phyloP scores from a whole-genome alignment of 805 yeast species.

The Lachancea waltii region DNA sequence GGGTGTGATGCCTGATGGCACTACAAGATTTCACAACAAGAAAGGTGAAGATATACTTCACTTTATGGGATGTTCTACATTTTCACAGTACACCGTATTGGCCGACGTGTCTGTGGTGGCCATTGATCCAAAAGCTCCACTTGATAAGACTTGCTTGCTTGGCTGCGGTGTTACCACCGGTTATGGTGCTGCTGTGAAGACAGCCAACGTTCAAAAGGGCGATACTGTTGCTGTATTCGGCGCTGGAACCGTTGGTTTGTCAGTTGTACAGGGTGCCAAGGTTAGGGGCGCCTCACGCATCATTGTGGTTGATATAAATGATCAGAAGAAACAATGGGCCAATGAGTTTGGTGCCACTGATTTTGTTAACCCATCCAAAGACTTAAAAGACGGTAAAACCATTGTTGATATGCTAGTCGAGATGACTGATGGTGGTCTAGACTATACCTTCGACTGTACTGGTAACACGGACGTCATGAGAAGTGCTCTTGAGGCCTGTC shows the following conservation, averaged over 20 bases:
- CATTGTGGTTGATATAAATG: constrained; percentile 83
- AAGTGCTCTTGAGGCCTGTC: constrained; percentile 92
- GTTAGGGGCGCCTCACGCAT: constrained; percentile 74
- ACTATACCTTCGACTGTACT: constrained; percentile 94
- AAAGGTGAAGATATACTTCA: constrained; percentile 81
- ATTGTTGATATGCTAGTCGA: constrained; percentile 79
- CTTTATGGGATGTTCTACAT: constrained; percentile 98
- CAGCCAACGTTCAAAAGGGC: constrained; percentile 80
- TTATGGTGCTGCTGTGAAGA: constrained; percentile 92
- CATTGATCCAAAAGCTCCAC: constrained; percentile 74
- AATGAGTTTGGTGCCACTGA: constrained; percentile 90
- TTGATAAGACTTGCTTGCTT: constrained; percentile 81
- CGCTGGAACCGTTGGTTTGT: constrained; percentile 94
- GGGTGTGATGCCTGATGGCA: constrained; percentile 99
- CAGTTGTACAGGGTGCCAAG: constrained; percentile 92
- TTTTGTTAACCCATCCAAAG: constrained; percentile 72
- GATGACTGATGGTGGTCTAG: constrained; percentile 95
- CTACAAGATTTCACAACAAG: constrained; percentile 73
- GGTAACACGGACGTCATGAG: constrained; percentile 96
- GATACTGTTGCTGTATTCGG: constrained; percentile 96
- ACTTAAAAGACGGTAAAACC: constrained; percentile 63
- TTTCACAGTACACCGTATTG: constrained; percentile 95
- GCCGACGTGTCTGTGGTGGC: constrained; percentile 97
- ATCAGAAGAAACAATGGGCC: constrained; percentile 80
- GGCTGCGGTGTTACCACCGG: constrained; percentile 99